Evolutionary conservation across 345 rosid species (phyloP), one percentile per base, ranked within the genome.

Genomic region (Salix viminalis): DNA sequence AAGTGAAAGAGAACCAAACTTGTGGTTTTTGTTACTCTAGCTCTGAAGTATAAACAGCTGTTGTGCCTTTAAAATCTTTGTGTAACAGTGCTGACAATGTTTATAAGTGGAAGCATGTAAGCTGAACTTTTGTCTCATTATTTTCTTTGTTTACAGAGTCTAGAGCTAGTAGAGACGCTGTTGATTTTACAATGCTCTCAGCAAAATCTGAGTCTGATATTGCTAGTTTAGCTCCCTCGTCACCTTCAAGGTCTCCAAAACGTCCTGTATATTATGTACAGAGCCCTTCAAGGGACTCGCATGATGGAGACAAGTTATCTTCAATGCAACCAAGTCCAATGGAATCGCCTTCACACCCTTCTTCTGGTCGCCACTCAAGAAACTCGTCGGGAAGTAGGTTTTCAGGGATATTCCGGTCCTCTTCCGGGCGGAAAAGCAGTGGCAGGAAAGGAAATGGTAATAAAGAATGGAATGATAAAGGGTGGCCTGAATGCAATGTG

Each of bases 271-370:
- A 91, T 82, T 91, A 81, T 68, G 95, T 91, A 32, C 98, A 91
- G 75, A 94, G 98, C 79, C 98, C 95, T 41, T 94, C 95, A 21
- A 87, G 98, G 61, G 98, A 94, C 83, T 94, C 98, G 5, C 93
- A 89, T n/a, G 96, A 91, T 81, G 96, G 96, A 11, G 96, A 90
- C 87, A 91, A 91, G 86, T 87, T 89, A 10, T 93, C 90, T 2
- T 88, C 93, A 0, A 73, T 88, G 85, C 98, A 91, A 65, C 90
- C 91, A 23, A 91, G 91, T 75, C 92, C 91, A 23, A 79, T 91
- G 94, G 97, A 91, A 75, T 87, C 95, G 2, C 98, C 97, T 67
- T 90, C 98, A 14, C 94, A 91, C 80, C 94, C 92, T 1, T 91
- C 94, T 50, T 75, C 84, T 1, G 95, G 94, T n/a, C 89, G 92